Evolutionary conservation across 768 basidiomycete genomes (phyloP), one percentile per base, ranked within the genome.

Genomic region (Boletus rubroflammeus): DNA sequence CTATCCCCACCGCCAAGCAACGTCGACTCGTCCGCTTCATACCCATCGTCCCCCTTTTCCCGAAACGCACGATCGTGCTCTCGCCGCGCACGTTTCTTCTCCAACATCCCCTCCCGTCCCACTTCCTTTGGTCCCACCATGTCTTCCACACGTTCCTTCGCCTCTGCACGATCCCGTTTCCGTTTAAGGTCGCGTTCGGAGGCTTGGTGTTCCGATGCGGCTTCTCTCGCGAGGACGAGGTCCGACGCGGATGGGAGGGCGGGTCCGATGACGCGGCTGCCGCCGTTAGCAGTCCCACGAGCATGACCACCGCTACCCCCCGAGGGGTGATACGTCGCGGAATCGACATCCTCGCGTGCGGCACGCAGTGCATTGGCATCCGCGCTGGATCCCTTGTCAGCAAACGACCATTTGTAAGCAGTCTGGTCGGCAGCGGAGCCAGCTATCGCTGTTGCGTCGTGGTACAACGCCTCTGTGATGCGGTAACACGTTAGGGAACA

Each of bases 331-430:
- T 78, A 72, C 2, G 79, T 81, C 1, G 75, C 74, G 2, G 69
- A 73, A 46, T 69, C 74, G 6, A 93, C 85, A 50, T 82, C 78
- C 50, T 79, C 80, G 28, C 86, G 81, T 1, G 81, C 81, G n/a
- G 75, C 71, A 14, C 77, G 78, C n/a, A 91, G 68, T 0, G 84
- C 81, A 1, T 78, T 78, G 13, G 68, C 71, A 35, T 92, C 88
- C 0, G 76, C 78, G 17, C 76, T 75, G 17, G 81, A 81, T 19
- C 74, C 65, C 54, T 89, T 89, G 26, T 83, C 80, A 3, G 87
- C 84, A 65, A 95, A 95, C 0, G 83, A 82, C 93, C 93, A 95
- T 73, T 91, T 93, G 71, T 92, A 93, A 0, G 80, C 83, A 5
- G 93, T 95, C 54, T 88, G 84, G 43, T 81, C 76, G 32, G 82